A percentile compares a stretch with the other conserved stretches of the same genome.
Conservation (phyloP, 169 alveolate species). For the Cryptosporidium xiaoi region DNA sequence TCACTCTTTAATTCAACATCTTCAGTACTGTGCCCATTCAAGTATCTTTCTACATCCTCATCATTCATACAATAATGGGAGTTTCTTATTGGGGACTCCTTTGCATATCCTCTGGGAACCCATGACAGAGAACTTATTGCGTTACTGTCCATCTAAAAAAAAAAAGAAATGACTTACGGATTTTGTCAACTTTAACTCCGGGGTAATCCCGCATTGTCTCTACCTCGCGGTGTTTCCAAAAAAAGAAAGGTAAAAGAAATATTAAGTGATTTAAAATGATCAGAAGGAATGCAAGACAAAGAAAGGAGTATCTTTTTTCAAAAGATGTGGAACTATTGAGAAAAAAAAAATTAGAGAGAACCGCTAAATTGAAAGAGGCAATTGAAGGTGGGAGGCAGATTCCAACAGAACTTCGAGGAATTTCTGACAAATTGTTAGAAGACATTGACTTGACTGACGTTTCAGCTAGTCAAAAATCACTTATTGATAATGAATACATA, state of each 20-base stretch:
- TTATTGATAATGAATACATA: constrained; percentile 92
- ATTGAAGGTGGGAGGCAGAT: constrained; percentile 87
- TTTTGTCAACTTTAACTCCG: background rate
- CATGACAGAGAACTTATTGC: constrained; percentile 68
- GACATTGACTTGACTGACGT: constrained; percentile 88
- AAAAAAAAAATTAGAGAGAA: constrained; percentile 86
- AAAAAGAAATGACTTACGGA: background rate
- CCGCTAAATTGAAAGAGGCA: constrained; percentile 88
- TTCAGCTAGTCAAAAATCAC: constrained; percentile 86
- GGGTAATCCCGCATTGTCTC: constrained; percentile 63
- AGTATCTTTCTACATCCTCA: constrained; percentile 44
- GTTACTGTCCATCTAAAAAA: constrained; percentile 45
- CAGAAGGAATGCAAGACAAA: constrained; percentile 91
- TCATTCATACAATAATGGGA: constrained; percentile 65
- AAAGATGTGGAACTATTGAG: constrained; percentile 91
- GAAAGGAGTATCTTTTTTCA: constrained; percentile 94
- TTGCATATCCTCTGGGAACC: constrained; percentile 74
- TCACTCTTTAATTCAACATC: background rate
- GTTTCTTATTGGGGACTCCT: constrained; percentile 19
- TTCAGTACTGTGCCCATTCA: constrained; percentile 10
- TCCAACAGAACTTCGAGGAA: constrained; percentile 87
- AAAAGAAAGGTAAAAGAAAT: background rate
- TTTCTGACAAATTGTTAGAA: constrained; percentile 83
- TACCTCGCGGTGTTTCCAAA: constrained; percentile 6
- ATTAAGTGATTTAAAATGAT: constrained; percentile 82